Evolutionary conservation across 352 stramenopile species (phyloP).

Genomic region (Phytopythium aichiense): DNA sequence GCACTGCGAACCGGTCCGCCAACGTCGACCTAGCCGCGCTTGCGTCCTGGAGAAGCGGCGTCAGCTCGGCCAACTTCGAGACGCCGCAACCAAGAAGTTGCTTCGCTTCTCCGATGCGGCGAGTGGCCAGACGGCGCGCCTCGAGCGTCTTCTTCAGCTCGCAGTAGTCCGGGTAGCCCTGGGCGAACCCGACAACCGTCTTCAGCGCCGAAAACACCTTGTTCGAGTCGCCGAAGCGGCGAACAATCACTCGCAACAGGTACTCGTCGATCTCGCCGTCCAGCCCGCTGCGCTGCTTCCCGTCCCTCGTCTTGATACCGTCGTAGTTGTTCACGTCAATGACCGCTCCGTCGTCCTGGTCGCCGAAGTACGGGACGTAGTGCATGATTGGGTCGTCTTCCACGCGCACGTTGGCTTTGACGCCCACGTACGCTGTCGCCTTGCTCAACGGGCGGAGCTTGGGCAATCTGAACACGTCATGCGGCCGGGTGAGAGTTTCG

Average conservation of each 20-base stretch:
- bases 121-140: conserved; percentile 23
- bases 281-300: conserved; percentile 36
- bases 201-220: conserved; percentile 65
- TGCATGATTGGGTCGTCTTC: conserved; percentile 89
- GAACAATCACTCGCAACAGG: conserved; percentile 57
- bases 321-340: conserved; percentile 78
- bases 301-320: conserved; percentile 31
- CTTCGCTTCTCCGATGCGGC: conserved; percentile 43
- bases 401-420: conserved; percentile 69
- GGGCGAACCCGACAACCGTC: conserved; percentile 43
- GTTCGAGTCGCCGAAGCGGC: conserved; percentile 43
- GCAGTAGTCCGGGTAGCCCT: conserved; percentile 59
- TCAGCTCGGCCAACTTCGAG: conserved; percentile 31
- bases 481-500: conserved; percentile 15
- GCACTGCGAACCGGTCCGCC: conserved; percentile 36
- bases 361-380: conserved; percentile 90
- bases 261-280: conserved; percentile 71
- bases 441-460: conserved; percentile 50
- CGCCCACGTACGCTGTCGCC: conserved; percentile 58
- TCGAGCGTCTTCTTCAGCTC: conserved; percentile 72
- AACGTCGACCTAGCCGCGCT: conserved; percentile 18
- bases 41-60: conserved; percentile 20
- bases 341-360: conserved; percentile 81
- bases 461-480: conserved; percentile 29
- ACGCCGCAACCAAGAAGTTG: conserved; percentile 23